Base-by-base conservation (phyloP, 1,284 basidiomycete genomes). In the Tremellales sp. region DNA sequence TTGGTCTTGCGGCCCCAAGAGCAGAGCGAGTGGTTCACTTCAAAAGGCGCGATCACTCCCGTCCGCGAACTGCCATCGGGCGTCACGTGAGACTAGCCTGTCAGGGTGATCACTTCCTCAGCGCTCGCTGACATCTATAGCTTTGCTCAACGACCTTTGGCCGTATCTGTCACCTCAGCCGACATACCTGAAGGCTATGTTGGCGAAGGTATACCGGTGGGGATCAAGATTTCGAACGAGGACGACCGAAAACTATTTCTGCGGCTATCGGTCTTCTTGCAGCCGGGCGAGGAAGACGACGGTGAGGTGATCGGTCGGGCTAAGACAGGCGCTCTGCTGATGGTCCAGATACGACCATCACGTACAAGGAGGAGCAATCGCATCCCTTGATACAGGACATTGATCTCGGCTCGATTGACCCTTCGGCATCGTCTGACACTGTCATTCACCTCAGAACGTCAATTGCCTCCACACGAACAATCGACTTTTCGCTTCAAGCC, bases 221-320 rank as follows among this genome's bases (percentile, higher is more conserved):
- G 67, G 15, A 75, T 93, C 33, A 76, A 80, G 35, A 77, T 91
- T 12, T 79, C 74, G 5, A 91, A 89, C 62, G 63, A 74, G 3
- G 89, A 92, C 64, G 79, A 80, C 24, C 76, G 81, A 17, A 78
- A 81, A 19, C 70, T 93, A 19, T 80, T 84, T 5, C 72, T 88
- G n/a, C 69, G 78, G 3, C 74, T 89, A 6, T 85, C 88, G 52
- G 80, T 86, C 2, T 76, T 90, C 43, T 68, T 93, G 29, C 87
- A 90, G 52, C 87, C 89, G 3, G 81, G 82, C 1, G 85, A 87
- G 56, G 87, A 90, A 54, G 81, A 82, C 49, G 82, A 85, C 21
- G 79, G 87, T 87, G 55, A n/a, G n/a, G n/a, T n/a, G n/a, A n/a
- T n/a, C n/a, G n/a, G n/a, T n/a, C n/a, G n/a, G n/a, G n/a, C n/a